Conservation (phyloP, 1,139 yeast species). For the Ashbya aceris region DNA sequence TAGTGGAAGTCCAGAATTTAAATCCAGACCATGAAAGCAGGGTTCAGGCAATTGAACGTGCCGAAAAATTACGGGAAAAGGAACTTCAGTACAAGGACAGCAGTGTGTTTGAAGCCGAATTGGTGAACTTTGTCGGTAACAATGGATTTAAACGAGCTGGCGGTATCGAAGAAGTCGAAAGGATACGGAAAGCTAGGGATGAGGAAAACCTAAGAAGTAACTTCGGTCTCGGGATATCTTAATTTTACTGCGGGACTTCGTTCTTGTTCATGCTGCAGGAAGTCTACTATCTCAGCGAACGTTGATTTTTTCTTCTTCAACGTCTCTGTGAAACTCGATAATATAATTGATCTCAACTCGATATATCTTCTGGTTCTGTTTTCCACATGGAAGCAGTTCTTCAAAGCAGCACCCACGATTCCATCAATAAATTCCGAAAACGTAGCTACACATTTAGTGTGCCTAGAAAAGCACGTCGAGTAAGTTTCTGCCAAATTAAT, state of each 20-base stretch:
- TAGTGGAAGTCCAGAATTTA: constrained; percentile 69
- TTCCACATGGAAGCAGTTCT: not conserved
- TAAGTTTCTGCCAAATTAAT: constrained; percentile 15
- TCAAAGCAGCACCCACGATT: not conserved
- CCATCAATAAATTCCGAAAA: constrained; percentile 5
- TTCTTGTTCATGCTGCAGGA: not conserved
- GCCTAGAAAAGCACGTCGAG: constrained; percentile 7
- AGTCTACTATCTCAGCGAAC: constrained; percentile 1
- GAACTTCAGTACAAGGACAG: constrained; percentile 51
- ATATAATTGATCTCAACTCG: not conserved
- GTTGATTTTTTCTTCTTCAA: not conserved
- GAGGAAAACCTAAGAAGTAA: constrained; percentile 50
- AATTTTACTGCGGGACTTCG: not conserved
- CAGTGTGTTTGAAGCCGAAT: constrained; percentile 73
- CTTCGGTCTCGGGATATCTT: constrained; percentile 21
- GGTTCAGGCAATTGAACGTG: constrained; percentile 78
- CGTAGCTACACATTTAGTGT: constrained; percentile 1
- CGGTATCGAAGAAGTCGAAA: constrained; percentile 79
- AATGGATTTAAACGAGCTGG: constrained; percentile 71
- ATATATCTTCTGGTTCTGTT: not conserved
- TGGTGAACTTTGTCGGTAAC: constrained; percentile 79
- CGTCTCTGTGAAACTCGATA: not conserved
- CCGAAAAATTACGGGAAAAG: constrained; percentile 70
- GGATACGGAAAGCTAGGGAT: constrained; percentile 58
- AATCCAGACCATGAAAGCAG: constrained; percentile 79